Conservation (phyloP, 1,284 basidiomycete species). For the Ustilago trichophora region DNA sequence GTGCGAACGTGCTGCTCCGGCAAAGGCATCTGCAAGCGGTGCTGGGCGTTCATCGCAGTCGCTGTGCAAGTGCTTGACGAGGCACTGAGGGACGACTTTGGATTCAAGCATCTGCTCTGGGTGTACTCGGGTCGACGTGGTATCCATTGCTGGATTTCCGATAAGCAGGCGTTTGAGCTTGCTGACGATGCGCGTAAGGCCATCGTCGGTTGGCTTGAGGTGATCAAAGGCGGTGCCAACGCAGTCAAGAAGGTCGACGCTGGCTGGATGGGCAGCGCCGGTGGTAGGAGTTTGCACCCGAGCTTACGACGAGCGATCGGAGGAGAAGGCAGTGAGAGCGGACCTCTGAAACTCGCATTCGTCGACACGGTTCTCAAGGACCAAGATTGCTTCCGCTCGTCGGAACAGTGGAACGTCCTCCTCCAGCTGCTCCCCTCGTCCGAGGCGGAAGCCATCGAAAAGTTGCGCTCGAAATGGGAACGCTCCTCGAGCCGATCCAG, state of each 20-base stretch:
- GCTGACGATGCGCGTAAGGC: conserved; percentile 90
- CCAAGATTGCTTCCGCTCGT: conserved; percentile 82
- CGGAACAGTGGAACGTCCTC: conserved; percentile 79
- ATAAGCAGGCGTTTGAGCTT: conserved; percentile 83
- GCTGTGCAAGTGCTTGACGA: conserved; percentile 89
- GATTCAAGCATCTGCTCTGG: conserved; percentile 83
- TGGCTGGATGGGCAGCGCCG: conserved; percentile 69
- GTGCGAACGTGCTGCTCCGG: conserved; percentile 94
- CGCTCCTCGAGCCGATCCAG: conserved; percentile 72
- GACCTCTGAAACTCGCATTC: conserved; percentile 73
- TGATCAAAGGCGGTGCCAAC: conserved; percentile 81
- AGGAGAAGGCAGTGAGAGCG: conserved; percentile 66
- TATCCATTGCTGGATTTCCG: conserved; percentile 97
- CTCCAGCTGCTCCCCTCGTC: conserved; percentile 76
- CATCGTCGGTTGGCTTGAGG: conserved; percentile 87
- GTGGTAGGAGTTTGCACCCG: conserved; percentile 71
- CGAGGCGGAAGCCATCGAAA: conserved; percentile 54
- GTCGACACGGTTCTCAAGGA: conserved; percentile 78
- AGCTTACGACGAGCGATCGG: conserved; percentile 61
- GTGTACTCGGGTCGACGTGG: conserved; percentile 98
- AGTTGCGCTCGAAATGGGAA: conserved; percentile 75
- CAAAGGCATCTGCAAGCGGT: conserved; percentile 88
- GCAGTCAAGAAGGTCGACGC: conserved; percentile 83
- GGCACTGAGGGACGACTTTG: conserved; percentile 82
- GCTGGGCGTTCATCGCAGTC: conserved; percentile 93